A percentile compares a stretch with the other conserved stretches of the same genome.
These are phyloP conservation scores for Logfia minima DNA, from an alignment of 129 eudicot genomes.

Conservation along the genomic window DNA sequence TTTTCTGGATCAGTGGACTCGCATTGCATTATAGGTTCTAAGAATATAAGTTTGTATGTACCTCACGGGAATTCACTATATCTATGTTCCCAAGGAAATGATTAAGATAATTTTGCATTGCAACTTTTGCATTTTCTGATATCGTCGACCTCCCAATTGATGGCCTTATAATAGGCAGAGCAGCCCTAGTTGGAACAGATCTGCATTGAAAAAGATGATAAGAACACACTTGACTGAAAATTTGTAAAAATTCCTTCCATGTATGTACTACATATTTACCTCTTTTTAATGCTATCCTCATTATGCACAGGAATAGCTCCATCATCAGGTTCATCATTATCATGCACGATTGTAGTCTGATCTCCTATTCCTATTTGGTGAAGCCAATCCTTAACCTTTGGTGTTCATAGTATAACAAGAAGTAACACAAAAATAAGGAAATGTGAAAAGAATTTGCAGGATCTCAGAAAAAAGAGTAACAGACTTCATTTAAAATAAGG, in stretches of 20 bases:
- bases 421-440: background rate
- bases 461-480: background rate
- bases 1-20: background rate
- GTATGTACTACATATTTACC: slow-evolving; percentile 42
- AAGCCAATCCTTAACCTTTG: slow-evolving; percentile 89
- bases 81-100: slow-evolving; percentile 87
- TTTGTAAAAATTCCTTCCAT: background rate
- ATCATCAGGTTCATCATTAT: slow-evolving; percentile 82
- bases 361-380: slow-evolving; percentile 82
- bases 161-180: slow-evolving; percentile 70
- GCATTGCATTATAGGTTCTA: slow-evolving; percentile 2
- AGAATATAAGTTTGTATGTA: slow-evolving; percentile 28
- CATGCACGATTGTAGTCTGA: slow-evolving; percentile 65
- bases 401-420: slow-evolving; percentile 18
- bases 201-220: slow-evolving; percentile 40
- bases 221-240: slow-evolving; percentile 20
- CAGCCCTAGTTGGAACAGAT: slow-evolving; percentile 81
- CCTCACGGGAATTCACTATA: slow-evolving; percentile 84
- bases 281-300: slow-evolving; percentile 56
- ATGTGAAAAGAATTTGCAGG: background rate
- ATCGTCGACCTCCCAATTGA: slow-evolving; percentile 57
- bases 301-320: slow-evolving; percentile 63
- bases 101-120: slow-evolving; percentile 93
- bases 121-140: slow-evolving; percentile 70
- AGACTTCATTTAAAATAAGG: background rate